Evolutionary conservation across 192 early-diverging fungal species (phyloP), one percentile per base, ranked within the genome.

Genomic region (Helicostylum pulchrum): DNA sequence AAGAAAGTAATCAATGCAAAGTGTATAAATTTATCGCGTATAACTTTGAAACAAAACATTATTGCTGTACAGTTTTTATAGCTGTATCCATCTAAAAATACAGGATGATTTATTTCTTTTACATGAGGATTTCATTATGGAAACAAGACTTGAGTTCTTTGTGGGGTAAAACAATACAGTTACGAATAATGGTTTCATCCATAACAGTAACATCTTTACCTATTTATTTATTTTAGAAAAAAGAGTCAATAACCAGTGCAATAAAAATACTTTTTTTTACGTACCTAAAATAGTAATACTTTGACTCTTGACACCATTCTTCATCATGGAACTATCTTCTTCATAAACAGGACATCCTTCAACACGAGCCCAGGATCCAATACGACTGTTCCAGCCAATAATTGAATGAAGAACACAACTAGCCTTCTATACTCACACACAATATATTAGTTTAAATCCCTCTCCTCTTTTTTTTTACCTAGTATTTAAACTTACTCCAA

Each of bases 61-160:
- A 26, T 26, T 26, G 26, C 26, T 26, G 26, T 46, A 15, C 19
- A 48, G 47, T 15, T 48, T 17, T 48, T 2, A 19, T 48, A 19
- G 14, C 6, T 17, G 14, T 19, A 48, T 48, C 10, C 14, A 48
- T 48, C 47, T 48, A 48, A 48, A 48, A 48, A 6, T 48, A 19
- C 47, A n/a, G 47, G 19, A 17, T 39, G 6, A 39, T 39, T 39
- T 56, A 3, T 47, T 47, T 61, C 30, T 46, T 65, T 82, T 85
- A 97, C 95, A 97, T 95, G 42, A 98, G 81, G 69, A 98, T 92
- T 75, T 96, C 94, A 71, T 94, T 91, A 75, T 95, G 93, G 81
- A 88, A 93, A 76, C 83, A 89, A 45, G 75, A 62, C 74, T 91
- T 91, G 60, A 99, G 81, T 61, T 96, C 97, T 87, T 99, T 99